A percentile compares a stretch with the other conserved stretches of the same genome.
phyloP scores from a whole-genome alignment of 305 asterid species.

The Solanum hybrid region DNA sequence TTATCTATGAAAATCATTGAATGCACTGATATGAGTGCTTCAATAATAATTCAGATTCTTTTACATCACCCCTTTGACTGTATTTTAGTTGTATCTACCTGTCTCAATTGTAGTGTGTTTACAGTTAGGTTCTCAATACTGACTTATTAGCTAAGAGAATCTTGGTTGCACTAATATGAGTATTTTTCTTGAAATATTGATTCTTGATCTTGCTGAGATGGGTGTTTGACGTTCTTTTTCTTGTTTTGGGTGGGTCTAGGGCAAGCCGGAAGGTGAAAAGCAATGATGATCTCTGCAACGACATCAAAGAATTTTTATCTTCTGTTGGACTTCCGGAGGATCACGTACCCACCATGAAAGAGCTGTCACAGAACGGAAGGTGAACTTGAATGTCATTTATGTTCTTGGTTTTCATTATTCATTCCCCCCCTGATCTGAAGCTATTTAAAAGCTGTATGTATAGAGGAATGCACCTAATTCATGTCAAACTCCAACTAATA shows the following conservation, averaged over 20 bases:
- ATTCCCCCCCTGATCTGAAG: neutral
- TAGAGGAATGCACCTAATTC: neutral
- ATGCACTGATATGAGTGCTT: neutral
- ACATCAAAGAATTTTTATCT: slow-evolving; percentile 54
- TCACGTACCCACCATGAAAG: slow-evolving; percentile 71
- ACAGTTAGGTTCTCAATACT: neutral
- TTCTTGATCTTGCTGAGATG: neutral
- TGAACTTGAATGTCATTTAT: slow-evolving; percentile 5
- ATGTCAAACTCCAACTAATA: neutral
- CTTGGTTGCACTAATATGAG: neutral
- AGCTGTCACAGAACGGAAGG: slow-evolving; percentile 76
- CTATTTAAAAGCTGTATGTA: neutral
- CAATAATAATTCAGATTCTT: neutral
- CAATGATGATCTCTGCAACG: slow-evolving; percentile 57
- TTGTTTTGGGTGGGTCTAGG: slow-evolving; percentile 24
- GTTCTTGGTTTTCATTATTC: neutral
- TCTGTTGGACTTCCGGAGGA: slow-evolving; percentile 60
- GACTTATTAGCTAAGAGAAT: neutral
- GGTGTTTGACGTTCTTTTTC: neutral
- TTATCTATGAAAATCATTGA: neutral
- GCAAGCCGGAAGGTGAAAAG: slow-evolving; percentile 45
- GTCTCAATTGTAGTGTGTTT: neutral
- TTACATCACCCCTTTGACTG: neutral
- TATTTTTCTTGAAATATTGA: neutral
- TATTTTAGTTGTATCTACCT: neutral